These are phyloP conservation scores for Hsuehochloa calcarea DNA, from an alignment of 176 grass and related monocot species.

Conservation along the genomic window DNA sequence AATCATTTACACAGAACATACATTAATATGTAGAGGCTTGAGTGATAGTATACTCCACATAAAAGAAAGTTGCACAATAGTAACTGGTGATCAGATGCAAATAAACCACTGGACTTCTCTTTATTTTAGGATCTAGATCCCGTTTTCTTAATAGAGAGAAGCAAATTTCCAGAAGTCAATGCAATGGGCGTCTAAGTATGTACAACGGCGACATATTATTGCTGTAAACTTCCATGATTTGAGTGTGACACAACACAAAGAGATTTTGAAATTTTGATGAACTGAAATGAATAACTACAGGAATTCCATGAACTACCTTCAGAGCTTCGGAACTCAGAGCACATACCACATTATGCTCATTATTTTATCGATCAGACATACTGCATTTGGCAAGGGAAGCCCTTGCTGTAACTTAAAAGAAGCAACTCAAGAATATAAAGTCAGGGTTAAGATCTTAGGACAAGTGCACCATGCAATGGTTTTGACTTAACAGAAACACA, in stretches of 20 bases:
- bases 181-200: no score
- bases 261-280: background rate
- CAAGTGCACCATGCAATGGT: background rate
- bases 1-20: background rate
- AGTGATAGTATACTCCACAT: no score
- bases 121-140: background rate
- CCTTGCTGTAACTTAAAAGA: background rate
- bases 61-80: background rate
- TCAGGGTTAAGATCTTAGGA: constrained; percentile 20
- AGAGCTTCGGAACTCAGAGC: background rate
- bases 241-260: background rate
- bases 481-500: background rate
- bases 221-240: background rate
- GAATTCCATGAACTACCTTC: background rate
- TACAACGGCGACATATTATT: background rate
- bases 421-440: constrained; percentile 9
- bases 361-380: background rate
- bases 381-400: background rate
- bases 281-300: background rate
- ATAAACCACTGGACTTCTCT: background rate
- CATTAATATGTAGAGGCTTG: background rate
- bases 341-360: background rate
- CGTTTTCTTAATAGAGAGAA: background rate
- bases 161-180: background rate
- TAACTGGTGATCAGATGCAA: background rate